Conservation (phyloP, 1,139 yeast genomes). For the Yamadazyma dendronema region DNA sequence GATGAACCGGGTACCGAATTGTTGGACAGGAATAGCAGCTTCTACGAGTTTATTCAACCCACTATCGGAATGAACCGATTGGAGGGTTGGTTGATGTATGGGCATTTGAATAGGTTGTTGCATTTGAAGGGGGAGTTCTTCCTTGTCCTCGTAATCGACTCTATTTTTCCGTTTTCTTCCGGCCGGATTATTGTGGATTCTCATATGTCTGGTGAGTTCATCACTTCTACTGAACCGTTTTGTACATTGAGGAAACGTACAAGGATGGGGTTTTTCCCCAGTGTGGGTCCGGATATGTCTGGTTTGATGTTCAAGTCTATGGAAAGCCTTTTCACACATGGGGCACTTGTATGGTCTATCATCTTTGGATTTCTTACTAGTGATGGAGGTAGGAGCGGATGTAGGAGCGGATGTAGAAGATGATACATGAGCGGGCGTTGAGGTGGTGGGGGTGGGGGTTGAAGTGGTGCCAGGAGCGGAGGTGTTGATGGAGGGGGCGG, state of each 20-base stretch:
- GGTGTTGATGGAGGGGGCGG: too few relatives aligned
- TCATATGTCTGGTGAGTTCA: slow-evolving; percentile 83
- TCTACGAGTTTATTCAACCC: background rate
- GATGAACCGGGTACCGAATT: slow-evolving; percentile 12
- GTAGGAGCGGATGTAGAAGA: background rate
- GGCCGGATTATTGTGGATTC: slow-evolving; percentile 66
- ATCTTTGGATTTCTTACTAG: slow-evolving; percentile 14
- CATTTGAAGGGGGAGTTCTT: background rate
- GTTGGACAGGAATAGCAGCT: slow-evolving; percentile 3
- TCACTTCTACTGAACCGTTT: slow-evolving; percentile 86
- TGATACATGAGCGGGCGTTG: background rate
- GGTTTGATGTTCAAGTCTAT: slow-evolving; percentile 89
- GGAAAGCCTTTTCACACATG: slow-evolving; percentile 87
- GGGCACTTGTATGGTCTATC: slow-evolving; percentile 86
- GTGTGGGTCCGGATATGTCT: slow-evolving; percentile 94
- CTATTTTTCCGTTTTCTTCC: slow-evolving; percentile 33
- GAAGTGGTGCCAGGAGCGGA: background rate
- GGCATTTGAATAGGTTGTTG: background rate
- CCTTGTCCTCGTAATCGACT: slow-evolving; percentile 9
- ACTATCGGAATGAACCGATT: background rate
- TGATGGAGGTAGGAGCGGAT: too few relatives aligned
- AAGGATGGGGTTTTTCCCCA: slow-evolving; percentile 91
- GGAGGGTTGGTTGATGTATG: background rate
- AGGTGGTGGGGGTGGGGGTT: background rate
- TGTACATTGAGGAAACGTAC: slow-evolving; percentile 82